Evolutionary conservation across 805 yeast species (phyloP).

Genomic region (Zygoascus bituminiphila): DNA sequence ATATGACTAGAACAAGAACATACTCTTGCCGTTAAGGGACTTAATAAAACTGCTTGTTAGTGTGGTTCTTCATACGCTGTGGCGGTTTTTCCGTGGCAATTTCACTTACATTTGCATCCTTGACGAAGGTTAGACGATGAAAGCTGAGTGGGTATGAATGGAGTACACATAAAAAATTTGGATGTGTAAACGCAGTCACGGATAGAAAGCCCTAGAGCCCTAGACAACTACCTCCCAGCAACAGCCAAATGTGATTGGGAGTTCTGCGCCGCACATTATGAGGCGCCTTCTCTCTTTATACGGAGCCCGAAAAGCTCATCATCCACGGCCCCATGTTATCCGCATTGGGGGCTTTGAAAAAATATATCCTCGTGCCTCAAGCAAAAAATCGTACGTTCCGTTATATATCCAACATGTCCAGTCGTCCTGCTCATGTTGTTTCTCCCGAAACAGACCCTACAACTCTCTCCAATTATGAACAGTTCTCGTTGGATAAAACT

Average conservation of each 20-base stretch:
- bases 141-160: background rate
- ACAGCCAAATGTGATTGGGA: background rate
- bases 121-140: slow-evolving; percentile 1
- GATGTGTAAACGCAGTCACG: background rate
- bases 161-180: background rate
- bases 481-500: slow-evolving; percentile 46
- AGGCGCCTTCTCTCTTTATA: background rate
- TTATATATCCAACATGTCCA: background rate
- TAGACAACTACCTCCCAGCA: no score
- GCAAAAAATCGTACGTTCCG: background rate
- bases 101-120: slow-evolving; percentile 16
- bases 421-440: background rate
- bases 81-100: background rate
- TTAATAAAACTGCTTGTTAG: slow-evolving; percentile 25
- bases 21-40: slow-evolving; percentile 31
- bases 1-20: slow-evolving; percentile 4
- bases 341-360: background rate
- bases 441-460: slow-evolving; percentile 47
- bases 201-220: background rate
- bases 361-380: background rate
- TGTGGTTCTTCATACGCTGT: background rate
- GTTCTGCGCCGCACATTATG: background rate
- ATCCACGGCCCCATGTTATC: background rate
- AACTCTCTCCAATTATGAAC: slow-evolving; percentile 62
- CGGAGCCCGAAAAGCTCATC: background rate